A percentile compares a stretch with the other conserved stretches of the same genome.
Conservation (phyloP, 192 early-diverging fungal genomes). For the Umbelopsis sp. region DNA sequence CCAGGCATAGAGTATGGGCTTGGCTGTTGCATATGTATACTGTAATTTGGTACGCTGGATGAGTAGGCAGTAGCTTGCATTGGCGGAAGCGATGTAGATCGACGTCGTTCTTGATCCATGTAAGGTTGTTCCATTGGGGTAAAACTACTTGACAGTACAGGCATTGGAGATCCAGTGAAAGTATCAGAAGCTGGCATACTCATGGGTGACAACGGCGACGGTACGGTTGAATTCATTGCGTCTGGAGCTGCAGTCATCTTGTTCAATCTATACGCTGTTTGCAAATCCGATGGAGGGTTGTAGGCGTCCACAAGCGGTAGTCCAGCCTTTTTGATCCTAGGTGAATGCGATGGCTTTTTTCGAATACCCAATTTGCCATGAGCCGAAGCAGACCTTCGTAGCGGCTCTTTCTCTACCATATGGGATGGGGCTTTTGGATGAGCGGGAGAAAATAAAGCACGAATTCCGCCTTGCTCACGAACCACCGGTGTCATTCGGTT, state of each 20-base stretch:
- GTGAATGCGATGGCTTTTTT: not conserved
- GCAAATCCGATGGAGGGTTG: not conserved
- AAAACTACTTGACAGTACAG: not conserved
- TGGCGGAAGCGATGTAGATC: conserved; percentile 4
- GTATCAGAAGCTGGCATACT: not conserved
- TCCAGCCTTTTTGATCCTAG: not conserved
- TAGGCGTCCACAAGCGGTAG: not conserved
- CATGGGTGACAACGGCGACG: not conserved
- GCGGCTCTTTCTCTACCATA: not conserved
- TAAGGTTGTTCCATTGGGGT: not conserved
- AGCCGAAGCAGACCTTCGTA: conserved; percentile 1
- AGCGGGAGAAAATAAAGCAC: conserved; percentile 1
- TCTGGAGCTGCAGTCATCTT: not conserved
- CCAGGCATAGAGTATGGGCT: not conserved
- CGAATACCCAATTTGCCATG: conserved; percentile 4
- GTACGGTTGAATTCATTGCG: not conserved
- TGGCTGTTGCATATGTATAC: not conserved
- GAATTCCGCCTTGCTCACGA: conserved; percentile 4
- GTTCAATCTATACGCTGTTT: conserved; percentile 1
- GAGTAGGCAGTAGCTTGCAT: not conserved
- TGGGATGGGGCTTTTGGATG: not conserved
- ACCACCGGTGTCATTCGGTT: not conserved
- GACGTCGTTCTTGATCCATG: not conserved
- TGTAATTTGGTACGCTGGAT: not conserved
- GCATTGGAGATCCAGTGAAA: not conserved